Conservation (phyloP, 176 grass and related monocot genomes). For the Carex scoparia region DNA sequence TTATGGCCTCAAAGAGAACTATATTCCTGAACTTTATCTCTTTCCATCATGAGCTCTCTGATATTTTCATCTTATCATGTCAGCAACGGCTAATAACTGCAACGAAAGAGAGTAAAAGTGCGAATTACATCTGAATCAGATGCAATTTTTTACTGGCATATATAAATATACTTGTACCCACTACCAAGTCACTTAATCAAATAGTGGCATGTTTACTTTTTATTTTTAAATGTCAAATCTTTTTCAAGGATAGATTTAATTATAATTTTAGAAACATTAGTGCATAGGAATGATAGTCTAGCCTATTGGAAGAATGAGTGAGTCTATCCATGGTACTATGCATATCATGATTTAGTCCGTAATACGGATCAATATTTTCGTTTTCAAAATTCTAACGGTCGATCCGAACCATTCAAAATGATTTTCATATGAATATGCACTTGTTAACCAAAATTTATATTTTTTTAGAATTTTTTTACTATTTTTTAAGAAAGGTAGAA, state of each 20-base stretch:
- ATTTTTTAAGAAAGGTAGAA: no score
- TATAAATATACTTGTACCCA: background rate
- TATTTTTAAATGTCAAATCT: background rate
- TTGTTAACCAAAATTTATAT: no score
- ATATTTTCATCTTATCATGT: background rate
- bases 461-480: no score
- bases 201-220: background rate
- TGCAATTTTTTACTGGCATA: background rate
- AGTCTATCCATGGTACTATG: no score
- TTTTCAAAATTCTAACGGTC: no score
- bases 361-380: no score
- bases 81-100: slow-evolving; percentile 17
- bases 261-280: background rate
- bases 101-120: background rate
- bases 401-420: no score
- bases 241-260: background rate
- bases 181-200: background rate
- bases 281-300: background rate
- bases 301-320: background rate
- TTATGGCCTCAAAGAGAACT: slow-evolving; percentile 18
- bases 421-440: no score
- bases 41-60: slow-evolving; percentile 3
- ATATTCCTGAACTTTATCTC: slow-evolving; percentile 10
- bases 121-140: background rate
- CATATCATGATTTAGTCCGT: no score